Conservation (phyloP, 306 rosid species). For the Gillenia trifoliata region DNA sequence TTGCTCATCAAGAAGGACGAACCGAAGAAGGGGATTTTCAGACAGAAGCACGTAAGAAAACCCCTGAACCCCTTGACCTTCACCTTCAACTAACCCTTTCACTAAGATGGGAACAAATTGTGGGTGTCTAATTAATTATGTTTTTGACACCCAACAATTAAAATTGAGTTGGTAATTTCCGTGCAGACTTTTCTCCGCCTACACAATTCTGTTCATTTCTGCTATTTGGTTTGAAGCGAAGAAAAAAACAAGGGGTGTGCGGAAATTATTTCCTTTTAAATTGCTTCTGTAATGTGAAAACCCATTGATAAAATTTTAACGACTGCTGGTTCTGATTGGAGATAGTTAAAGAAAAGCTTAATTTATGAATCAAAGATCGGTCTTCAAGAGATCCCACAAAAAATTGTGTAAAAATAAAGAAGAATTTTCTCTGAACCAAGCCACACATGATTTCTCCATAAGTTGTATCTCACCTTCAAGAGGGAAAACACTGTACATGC, state of each 20-base stretch:
- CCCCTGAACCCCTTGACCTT: not conserved
- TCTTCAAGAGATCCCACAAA: too few species aligned
- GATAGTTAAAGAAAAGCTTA: too few species aligned
- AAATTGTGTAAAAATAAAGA: not conserved
- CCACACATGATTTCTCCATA: conserved; percentile 4
- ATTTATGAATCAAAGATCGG: too few species aligned
- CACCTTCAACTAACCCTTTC: not conserved
- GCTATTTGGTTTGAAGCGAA: not conserved
- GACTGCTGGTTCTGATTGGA: not conserved
- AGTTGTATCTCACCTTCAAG: not conserved
- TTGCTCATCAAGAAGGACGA: not conserved
- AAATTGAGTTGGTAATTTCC: too few species aligned
- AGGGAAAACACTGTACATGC: conserved; percentile 29
- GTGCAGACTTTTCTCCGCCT: not conserved
- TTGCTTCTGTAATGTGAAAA: not conserved
- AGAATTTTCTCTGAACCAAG: conserved; percentile 10
- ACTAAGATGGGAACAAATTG: not conserved
- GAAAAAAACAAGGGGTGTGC: not conserved
- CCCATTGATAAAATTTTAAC: not conserved
- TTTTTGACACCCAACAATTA: too few species aligned
- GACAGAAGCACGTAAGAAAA: not conserved
- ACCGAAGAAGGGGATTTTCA: not conserved
- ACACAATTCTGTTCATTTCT: not conserved
- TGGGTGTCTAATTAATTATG: not conserved
- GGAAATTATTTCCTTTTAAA: not conserved